phyloP scores from a whole-genome alignment of 352 stramenopile species.

The Pythium graminicola region DNA sequence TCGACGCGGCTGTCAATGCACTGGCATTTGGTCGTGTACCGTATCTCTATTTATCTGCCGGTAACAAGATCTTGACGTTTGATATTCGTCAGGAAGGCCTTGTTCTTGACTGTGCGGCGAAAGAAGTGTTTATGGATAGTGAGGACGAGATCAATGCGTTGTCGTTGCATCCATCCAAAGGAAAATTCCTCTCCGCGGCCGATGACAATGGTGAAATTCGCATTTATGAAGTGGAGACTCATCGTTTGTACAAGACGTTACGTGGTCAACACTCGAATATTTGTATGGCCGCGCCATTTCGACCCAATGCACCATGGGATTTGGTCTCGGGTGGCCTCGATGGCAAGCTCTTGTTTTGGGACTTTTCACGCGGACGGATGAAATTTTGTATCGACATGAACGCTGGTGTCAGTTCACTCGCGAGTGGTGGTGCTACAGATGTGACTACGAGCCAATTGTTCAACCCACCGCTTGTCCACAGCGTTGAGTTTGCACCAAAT shows the following conservation, averaged over 20 bases:
- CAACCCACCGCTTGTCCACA: slow-evolving; percentile 69
- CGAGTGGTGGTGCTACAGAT: not conserved
- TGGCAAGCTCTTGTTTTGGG: slow-evolving; percentile 66
- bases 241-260: slow-evolving; percentile 58
- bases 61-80: slow-evolving; percentile 62
- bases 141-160: slow-evolving; percentile 69
- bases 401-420: slow-evolving; percentile 33
- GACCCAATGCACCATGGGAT: slow-evolving; percentile 64
- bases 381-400: slow-evolving; percentile 71
- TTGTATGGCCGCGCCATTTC: slow-evolving; percentile 59
- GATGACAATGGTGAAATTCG: slow-evolving; percentile 67
- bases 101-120: slow-evolving; percentile 46
- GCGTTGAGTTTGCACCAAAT: slow-evolving; percentile 52
- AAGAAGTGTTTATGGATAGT: slow-evolving; percentile 53
- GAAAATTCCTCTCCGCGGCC: slow-evolving; percentile 51
- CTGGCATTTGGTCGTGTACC: slow-evolving; percentile 39
- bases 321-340: slow-evolving; percentile 68
- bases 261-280: slow-evolving; percentile 63
- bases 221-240: slow-evolving; percentile 52
- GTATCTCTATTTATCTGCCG: slow-evolving; percentile 51
- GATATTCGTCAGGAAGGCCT: slow-evolving; percentile 53
- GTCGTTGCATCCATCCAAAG: slow-evolving; percentile 38
- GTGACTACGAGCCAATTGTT: slow-evolving; percentile 52
- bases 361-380: slow-evolving; percentile 59
- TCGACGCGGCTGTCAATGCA: slow-evolving; percentile 48